These are phyloP conservation scores for Trichoderma asperellum DNA, from an alignment of 2,329 filamentous ascomycete genomes.

Conservation along the genomic window DNA sequence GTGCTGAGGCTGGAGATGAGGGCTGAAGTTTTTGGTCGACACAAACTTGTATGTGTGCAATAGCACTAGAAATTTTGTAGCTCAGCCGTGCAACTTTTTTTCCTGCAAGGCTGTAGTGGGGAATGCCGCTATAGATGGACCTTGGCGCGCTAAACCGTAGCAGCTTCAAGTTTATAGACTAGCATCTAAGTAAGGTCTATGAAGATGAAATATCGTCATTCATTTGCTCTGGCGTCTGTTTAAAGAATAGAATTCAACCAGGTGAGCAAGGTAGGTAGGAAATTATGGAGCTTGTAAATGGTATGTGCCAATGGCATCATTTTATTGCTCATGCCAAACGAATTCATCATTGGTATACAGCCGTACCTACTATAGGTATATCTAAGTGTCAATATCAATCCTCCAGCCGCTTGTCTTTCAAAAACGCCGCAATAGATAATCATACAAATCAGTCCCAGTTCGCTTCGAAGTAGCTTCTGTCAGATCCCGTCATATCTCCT, in stretches of 20 bases:
- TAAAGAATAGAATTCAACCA: background rate
- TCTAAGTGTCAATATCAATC: background rate
- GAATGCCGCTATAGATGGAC: conserved; percentile 6
- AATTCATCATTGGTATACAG: background rate
- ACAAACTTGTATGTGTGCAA: background rate
- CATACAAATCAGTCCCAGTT: conserved; percentile 9
- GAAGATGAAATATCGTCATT: background rate
- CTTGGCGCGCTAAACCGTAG: conserved; percentile 8
- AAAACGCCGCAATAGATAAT: conserved; percentile 12
- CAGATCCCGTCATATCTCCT: background rate
- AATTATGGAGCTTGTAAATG: background rate
- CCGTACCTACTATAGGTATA: background rate
- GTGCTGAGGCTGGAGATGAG: background rate
- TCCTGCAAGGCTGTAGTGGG: conserved; percentile 33
- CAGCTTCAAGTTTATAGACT: background rate
- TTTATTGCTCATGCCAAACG: background rate
- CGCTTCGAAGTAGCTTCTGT: background rate
- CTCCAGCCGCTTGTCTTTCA: background rate
- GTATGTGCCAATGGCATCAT: background rate
- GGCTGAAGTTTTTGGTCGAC: background rate
- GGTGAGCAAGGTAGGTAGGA: background rate
- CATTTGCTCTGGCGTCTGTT: background rate
- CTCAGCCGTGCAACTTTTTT: conserved; percentile 31
- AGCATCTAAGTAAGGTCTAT: background rate
- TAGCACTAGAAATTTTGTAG: conserved; percentile 30